Conservation (phyloP, 73 alveolate species). For the Uronychia setigera region DNA sequence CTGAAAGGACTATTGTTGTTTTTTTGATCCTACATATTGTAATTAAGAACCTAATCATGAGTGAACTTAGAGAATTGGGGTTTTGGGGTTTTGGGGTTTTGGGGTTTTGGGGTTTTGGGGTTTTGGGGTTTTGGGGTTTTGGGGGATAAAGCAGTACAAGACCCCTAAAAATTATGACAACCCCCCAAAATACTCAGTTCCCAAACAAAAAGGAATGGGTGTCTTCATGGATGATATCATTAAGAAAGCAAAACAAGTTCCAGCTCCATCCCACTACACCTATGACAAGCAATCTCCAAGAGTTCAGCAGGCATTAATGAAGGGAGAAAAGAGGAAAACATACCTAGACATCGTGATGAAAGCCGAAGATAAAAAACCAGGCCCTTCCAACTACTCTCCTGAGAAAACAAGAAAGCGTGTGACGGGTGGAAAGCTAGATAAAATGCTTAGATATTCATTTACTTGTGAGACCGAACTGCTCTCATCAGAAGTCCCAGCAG, state of each 20-base stretch:
- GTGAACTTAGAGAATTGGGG: too few relatives aligned
- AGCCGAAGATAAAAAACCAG: background rate
- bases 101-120: too few relatives aligned
- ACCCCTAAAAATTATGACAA: background rate
- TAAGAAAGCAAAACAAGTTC: background rate
- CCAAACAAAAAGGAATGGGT: background rate
- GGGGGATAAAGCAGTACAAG: slow-evolving; percentile 7
- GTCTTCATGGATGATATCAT: background rate
- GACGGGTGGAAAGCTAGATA: background rate
- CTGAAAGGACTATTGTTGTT: too few relatives aligned
- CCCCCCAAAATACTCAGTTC: background rate
- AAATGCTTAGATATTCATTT: background rate
- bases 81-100: too few relatives aligned
- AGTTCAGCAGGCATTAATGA: background rate
- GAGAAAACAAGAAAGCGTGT: background rate
- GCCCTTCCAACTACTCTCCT: slow-evolving; percentile 8
- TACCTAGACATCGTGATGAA: background rate
- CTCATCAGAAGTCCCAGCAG: slow-evolving; percentile 2
- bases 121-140: too few relatives aligned
- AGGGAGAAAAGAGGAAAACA: slow-evolving; percentile 5
- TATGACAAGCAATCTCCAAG: background rate
- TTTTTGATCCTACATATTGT: too few relatives aligned
- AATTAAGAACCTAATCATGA: too few relatives aligned
- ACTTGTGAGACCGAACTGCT: background rate
- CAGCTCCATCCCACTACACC: background rate